Conservation (phyloP, 306 rosid genomes). For the Neltuma alba region DNA sequence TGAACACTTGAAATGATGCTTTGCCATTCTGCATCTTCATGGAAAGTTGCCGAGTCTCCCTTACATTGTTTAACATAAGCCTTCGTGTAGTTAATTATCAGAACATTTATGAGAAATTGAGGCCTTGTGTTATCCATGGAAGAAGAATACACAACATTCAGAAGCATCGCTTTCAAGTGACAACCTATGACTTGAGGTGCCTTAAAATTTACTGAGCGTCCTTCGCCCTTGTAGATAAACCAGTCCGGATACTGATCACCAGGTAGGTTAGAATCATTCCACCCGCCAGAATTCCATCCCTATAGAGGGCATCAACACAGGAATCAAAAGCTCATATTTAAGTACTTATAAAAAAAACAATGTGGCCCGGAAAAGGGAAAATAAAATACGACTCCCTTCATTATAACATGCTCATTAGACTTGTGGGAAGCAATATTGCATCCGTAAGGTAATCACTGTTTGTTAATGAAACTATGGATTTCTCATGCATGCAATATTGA, state of each 20-base stretch:
- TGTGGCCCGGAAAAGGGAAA: no score
- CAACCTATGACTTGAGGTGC: constrained; percentile 1
- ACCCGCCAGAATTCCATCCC: background rate
- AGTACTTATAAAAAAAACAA: no score
- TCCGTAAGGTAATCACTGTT: background rate
- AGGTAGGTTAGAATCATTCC: background rate
- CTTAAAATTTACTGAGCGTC: constrained; percentile 6
- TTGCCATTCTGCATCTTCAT: background rate
- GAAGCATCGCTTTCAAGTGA: constrained; percentile 16
- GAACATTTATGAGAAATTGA: background rate
- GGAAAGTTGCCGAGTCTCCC: background rate
- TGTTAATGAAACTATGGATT: background rate
- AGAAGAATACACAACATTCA: background rate
- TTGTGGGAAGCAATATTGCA: no score
- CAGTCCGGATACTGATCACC: background rate
- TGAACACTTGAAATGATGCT: background rate
- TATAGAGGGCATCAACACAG: no score
- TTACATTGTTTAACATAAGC: background rate
- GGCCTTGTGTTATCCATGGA: background rate
- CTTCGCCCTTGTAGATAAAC: background rate
- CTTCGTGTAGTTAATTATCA: background rate
- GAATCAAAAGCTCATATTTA: no score
- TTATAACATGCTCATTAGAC: no score
- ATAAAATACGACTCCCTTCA: no score
- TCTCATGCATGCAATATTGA: background rate